Percentiles rank a stretch among this genome's conserved stretches.
phyloP scores from a whole-genome alignment of 768 basidiomycete genomes.

The Agaricus subrufescens region DNA sequence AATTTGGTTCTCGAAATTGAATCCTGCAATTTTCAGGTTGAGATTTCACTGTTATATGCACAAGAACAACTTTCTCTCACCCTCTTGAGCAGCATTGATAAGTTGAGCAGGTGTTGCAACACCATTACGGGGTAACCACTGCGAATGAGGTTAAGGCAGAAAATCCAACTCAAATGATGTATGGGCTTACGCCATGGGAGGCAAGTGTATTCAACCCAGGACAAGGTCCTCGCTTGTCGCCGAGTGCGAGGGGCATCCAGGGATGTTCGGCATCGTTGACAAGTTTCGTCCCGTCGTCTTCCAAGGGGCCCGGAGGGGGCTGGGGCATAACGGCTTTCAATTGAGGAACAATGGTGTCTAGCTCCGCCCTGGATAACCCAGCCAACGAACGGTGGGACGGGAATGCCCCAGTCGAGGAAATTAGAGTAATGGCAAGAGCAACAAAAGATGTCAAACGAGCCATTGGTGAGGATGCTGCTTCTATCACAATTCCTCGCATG shows the following conservation, averaged over 20 bases:
- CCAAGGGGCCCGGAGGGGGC: too few species aligned
- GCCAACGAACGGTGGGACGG: too few species aligned
- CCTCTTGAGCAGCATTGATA: slow-evolving; percentile 14
- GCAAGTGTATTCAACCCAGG: slow-evolving; percentile 19
- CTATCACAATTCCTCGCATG: too few species aligned
- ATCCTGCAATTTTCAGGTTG: slow-evolving; percentile 7
- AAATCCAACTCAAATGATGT: not conserved
- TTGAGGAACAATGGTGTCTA: too few species aligned
- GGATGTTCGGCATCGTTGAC: slow-evolving; percentile 1
- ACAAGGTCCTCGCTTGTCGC: slow-evolving; percentile 16
- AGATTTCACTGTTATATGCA: not conserved
- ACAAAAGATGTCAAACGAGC: too few species aligned
- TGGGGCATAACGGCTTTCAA: too few species aligned
- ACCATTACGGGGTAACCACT: slow-evolving; percentile 14
- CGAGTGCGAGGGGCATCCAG: slow-evolving; percentile 10
- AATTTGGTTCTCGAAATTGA: slow-evolving; percentile 16
- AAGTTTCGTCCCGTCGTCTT: too few species aligned
- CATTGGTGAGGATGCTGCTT: too few species aligned
- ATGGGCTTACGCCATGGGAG: slow-evolving; percentile 14
- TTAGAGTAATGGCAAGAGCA: too few species aligned
- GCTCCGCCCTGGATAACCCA: too few species aligned
- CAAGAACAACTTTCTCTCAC: not conserved
- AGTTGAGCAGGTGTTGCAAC: slow-evolving; percentile 14
- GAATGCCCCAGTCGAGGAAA: too few species aligned
- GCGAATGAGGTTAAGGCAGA: not conserved